A percentile compares a stretch with the other conserved stretches of the same genome.
Conservation (phyloP, 2,329 filamentous ascomycete species). For the Arthroderma sp. region DNA sequence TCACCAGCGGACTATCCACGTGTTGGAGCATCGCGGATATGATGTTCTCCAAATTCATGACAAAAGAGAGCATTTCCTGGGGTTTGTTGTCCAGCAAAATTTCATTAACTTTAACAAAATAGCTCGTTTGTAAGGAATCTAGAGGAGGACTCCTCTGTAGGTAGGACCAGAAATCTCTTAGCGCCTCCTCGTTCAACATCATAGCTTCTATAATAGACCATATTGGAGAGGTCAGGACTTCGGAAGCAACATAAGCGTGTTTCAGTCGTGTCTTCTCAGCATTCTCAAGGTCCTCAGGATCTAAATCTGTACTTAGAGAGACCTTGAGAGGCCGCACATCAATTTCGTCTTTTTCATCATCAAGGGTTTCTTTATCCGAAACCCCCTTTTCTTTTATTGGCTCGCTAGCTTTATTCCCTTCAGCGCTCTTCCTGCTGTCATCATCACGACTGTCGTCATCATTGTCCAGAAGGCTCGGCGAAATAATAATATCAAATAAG, state of each 20-base stretch:
- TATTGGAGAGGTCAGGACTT: slow-evolving; percentile 87
- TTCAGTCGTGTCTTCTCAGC: slow-evolving; percentile 82
- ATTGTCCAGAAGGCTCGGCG: slow-evolving; percentile 46
- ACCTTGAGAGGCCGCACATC: slow-evolving; percentile 36
- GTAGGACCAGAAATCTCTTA: slow-evolving; percentile 85
- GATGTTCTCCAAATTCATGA: slow-evolving; percentile 70
- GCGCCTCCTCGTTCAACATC: slow-evolving; percentile 64
- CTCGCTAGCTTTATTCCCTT: slow-evolving; percentile 1
- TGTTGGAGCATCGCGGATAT: slow-evolving; percentile 79
- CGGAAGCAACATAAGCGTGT: slow-evolving; percentile 85
- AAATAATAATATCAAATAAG: slow-evolving; percentile 82
- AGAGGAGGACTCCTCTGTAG: slow-evolving; percentile 70
- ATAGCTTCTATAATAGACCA: slow-evolving; percentile 94
- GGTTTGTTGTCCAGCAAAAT: slow-evolving; percentile 97
- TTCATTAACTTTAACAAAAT: slow-evolving; percentile 98
- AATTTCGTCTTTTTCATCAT: slow-evolving; percentile 15
- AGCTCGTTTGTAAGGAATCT: slow-evolving; percentile 86
- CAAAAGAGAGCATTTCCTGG: slow-evolving; percentile 84
- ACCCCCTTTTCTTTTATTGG: slow-evolving; percentile 9
- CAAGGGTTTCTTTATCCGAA: slow-evolving; percentile 19
- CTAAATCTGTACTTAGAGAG: slow-evolving; percentile 13
- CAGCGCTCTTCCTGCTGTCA: slow-evolving; percentile 28
- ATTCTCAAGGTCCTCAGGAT: slow-evolving; percentile 47
- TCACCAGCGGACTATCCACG: slow-evolving; percentile 94
- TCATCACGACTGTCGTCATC: slow-evolving; percentile 40